Conservation (phyloP, 306 rosid genomes). For the Quercus robur region DNA sequence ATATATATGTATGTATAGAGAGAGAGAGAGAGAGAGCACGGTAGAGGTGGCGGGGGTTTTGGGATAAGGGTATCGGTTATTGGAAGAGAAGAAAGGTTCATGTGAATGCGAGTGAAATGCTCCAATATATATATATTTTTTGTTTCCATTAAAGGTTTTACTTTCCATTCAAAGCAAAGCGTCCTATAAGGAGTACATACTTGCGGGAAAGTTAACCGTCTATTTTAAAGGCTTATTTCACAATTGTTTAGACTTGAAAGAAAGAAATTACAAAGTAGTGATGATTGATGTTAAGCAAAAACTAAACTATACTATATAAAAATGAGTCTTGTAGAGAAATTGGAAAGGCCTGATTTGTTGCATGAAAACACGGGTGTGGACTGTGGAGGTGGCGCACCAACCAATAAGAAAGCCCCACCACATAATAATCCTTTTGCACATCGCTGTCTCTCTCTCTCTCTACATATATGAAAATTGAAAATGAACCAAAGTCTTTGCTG, state of each 20-base stretch:
- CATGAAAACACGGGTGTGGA: conserved; percentile 53
- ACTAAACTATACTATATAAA: background rate
- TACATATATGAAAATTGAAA: conserved; percentile 13
- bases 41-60: conserved; percentile 36
- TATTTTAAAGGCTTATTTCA: conserved; percentile 15
- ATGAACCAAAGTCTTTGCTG: background rate
- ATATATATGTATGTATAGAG: too few species aligned
- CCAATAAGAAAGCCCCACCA: conserved; percentile 49
- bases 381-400: conserved; percentile 31
- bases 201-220: conserved; percentile 50
- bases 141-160: background rate
- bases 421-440: conserved; percentile 5
- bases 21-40: conserved; percentile 10
- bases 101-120: conserved; percentile 7
- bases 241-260: conserved; percentile 24
- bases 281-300: conserved; percentile 20
- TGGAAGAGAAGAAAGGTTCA: conserved; percentile 42
- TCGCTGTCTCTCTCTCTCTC: conserved; percentile 24
- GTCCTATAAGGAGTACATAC: conserved; percentile 32
- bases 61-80: conserved; percentile 31
- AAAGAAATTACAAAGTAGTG: background rate
- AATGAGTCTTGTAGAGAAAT: conserved; percentile 23
- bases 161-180: conserved; percentile 61
- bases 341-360: conserved; percentile 54
- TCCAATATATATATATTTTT: background rate